A percentile compares a stretch with the other conserved stretches of the same genome.
These are phyloP conservation scores for Sextonia rubra DNA, from an alignment of 164 flowering plant genomes.

Conservation along the genomic window DNA sequence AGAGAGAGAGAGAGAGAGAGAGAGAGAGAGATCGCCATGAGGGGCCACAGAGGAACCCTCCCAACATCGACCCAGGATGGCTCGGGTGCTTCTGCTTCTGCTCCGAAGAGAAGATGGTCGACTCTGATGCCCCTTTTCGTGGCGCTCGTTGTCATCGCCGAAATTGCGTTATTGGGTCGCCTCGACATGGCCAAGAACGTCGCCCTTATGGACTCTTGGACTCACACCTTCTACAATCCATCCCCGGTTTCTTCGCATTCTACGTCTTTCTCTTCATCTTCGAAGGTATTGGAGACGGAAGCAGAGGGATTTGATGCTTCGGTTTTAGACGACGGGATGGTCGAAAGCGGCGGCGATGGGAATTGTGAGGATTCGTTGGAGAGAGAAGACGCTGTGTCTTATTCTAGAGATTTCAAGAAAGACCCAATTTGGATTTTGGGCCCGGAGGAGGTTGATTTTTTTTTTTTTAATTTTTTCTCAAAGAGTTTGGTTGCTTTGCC, in stretches of 20 bases:
- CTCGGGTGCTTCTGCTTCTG: not conserved
- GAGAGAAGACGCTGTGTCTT: constrained; percentile 55
- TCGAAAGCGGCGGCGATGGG: not conserved
- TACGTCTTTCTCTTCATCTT: not conserved
- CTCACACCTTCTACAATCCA: constrained; percentile 40
- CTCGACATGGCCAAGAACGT: constrained; percentile 78
- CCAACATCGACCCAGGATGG: constrained; percentile 16
- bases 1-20: constrained; percentile 6
- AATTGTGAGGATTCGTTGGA: constrained; percentile 81
- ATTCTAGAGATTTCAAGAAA: constrained; percentile 68
- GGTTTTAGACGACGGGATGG: constrained; percentile 1
- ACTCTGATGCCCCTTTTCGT: constrained; percentile 58
- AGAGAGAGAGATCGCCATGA: not conserved
- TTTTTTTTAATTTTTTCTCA: not conserved
- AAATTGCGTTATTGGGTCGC: constrained; percentile 68
- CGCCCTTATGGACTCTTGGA: constrained; percentile 56
- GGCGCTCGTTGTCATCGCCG: constrained; percentile 59
- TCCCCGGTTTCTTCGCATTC: constrained; percentile 2
- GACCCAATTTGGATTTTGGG: constrained; percentile 68
- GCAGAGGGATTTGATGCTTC: constrained; percentile 6
- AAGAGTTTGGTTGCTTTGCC: not conserved
- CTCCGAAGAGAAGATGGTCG: constrained; percentile 47
- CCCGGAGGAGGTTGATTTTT: constrained; percentile 49
- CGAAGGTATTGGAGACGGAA: not conserved
- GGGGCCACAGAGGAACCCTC: constrained; percentile 23